Base-by-base conservation (phyloP, 306 rosid genomes). In the Vicia faba region DNA sequence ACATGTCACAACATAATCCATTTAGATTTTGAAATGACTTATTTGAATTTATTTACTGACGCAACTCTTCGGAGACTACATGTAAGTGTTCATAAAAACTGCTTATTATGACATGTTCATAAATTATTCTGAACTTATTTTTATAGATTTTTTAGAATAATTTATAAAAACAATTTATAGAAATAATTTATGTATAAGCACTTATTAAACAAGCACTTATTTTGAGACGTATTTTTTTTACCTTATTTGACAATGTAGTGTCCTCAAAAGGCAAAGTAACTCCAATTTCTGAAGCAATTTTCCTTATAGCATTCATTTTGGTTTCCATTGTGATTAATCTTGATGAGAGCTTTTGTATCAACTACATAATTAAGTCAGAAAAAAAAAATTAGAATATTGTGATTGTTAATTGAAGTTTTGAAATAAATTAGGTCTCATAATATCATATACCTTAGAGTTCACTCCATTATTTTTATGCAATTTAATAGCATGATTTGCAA, bases 291-390 rank as follows among this genome's bases (percentile, higher is more conserved):
- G 63, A 5, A 36, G 89, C 89, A 75, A 82, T 78, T 38, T 80
- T 77, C 15, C 43, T 80, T 23, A 87, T 54, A 2, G 78, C 75
- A 55, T 78, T 76, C 76, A 76, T 28, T 80, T 75, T 76, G 76
- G 40, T 80, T 65, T 82, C 87, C 72, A 59, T 13, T 69, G 73
- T 29, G 2, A 66, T 73, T 18, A 38, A 71, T 57, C 43, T 73
- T 28, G 68, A 28, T 57, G 84, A 78, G 61, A 84, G 81, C 75
- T 79, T 86, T 26, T 86, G 82, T 71, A 86, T 73, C 74, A 89
- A 79, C 96, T 89, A 57, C 15, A 73, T 35, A 61, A 19, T 12
- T 18, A 50, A 74, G 6, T 64, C 74, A 69, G 39, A 61, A 58
- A 59, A 61, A 61, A 58, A 59, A 61, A 26, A 2, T 75, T 54